A percentile compares a stretch with the other conserved stretches of the same genome.
These are phyloP conservation scores for Cryptococcus depauperatus DNA, from an alignment of 1,284 basidiomycete species.

Conservation along the genomic window DNA sequence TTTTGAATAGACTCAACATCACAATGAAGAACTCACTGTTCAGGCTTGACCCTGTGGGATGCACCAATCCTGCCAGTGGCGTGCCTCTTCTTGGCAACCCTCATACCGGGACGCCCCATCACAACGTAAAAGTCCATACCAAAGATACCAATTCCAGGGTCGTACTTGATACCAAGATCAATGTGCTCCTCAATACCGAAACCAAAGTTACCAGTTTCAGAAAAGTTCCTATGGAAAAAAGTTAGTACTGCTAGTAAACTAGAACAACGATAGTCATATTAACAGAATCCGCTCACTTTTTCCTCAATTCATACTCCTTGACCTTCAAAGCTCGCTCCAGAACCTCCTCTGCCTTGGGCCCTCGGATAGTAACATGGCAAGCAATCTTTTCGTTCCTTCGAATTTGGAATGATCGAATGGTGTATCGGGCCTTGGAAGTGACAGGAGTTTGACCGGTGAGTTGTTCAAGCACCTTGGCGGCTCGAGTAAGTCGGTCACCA, in stretches of 20 bases:
- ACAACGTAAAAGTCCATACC: conserved; percentile 98
- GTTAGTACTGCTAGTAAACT: conserved; percentile 3
- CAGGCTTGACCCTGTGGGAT: conserved; percentile 80
- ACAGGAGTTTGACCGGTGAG: conserved; percentile 99
- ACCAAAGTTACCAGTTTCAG: conserved; percentile 95
- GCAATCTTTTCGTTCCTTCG: conserved; percentile 99
- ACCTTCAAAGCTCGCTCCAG: conserved; percentile 98
- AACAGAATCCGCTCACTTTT: conserved; percentile 31
- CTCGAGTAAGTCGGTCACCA: conserved; percentile 97
- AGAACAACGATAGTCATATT: background rate
- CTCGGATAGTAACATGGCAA: conserved; percentile 97
- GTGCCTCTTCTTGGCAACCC: conserved; percentile 87
- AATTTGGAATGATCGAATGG: conserved; percentile 97
- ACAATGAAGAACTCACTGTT: conserved; percentile 53
- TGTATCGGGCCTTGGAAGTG: conserved; percentile 99
- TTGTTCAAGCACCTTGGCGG: conserved; percentile 98
- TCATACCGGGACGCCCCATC: conserved; percentile 92
- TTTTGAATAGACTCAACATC: background rate
- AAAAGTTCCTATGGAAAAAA: conserved; percentile 78
- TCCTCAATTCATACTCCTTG: conserved; percentile 95
- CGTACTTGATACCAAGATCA: conserved; percentile 96
- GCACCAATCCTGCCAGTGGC: conserved; percentile 80
- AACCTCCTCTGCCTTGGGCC: conserved; percentile 99
- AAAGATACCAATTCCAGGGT: conserved; percentile 94
- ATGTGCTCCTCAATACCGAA: conserved; percentile 99